A percentile compares a stretch with the other conserved stretches of the same genome.
Evolutionary conservation across 805 yeast genomes (phyloP).

Genomic region (Metschnikowia cubensis): DNA sequence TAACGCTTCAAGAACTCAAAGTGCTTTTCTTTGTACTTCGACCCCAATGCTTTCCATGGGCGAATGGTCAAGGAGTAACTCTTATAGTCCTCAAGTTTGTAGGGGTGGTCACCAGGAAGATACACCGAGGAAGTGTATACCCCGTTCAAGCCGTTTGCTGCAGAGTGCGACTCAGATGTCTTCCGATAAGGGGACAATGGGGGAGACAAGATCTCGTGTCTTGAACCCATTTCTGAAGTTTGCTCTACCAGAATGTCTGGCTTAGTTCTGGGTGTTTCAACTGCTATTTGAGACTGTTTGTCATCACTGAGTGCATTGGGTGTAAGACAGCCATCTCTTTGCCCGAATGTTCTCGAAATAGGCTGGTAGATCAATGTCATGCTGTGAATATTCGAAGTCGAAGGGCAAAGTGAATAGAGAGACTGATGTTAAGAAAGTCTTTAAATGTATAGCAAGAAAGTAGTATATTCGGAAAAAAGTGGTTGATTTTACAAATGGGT

Average conservation of each 20-base stretch:
- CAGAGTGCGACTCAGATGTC: slow-evolving; percentile 10
- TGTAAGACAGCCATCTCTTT: slow-evolving; percentile 32
- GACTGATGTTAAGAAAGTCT: background rate
- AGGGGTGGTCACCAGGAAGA: slow-evolving; percentile 26
- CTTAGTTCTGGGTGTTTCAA: background rate
- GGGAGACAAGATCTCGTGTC: slow-evolving; percentile 25
- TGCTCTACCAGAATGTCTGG: background rate
- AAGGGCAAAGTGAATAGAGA: background rate
- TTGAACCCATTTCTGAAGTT: slow-evolving; percentile 5
- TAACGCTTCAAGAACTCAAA: slow-evolving; percentile 53
- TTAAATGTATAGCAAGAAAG: background rate
- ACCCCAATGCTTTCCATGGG: slow-evolving; percentile 46
- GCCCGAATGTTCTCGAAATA: slow-evolving; percentile 25
- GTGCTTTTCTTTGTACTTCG: slow-evolving; percentile 47
- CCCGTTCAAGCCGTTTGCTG: slow-evolving; percentile 4
- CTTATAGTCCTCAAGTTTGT: slow-evolving; percentile 47
- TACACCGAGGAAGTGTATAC: slow-evolving; percentile 9
- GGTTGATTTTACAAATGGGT: background rate
- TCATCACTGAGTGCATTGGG: slow-evolving; percentile 22
- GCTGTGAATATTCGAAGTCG: background rate
- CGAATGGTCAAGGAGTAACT: slow-evolving; percentile 46
- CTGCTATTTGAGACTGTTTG: background rate
- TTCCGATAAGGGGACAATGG: slow-evolving; percentile 25
- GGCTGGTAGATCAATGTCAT: slow-evolving; percentile 36
- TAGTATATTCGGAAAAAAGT: background rate